These are phyloP conservation scores for Debaryomyces coudertii DNA, from an alignment of 1,139 yeast species.

Conservation along the genomic window DNA sequence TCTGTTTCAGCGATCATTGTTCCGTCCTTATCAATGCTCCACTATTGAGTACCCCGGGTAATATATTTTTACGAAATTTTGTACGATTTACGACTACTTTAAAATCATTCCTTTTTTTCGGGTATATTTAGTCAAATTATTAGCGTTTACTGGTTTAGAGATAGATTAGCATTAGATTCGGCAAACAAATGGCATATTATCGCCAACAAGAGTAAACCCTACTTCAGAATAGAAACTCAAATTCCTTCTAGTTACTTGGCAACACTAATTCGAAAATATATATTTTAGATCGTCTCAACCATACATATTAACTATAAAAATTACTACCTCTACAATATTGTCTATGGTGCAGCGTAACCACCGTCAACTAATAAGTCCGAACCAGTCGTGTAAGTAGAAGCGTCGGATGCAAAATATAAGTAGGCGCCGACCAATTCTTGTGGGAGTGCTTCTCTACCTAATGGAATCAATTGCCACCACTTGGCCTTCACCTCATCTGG, in stretches of 20 bases:
- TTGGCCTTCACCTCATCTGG: constrained; percentile 36
- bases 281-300: background rate
- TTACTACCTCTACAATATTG: background rate
- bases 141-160: too few species aligned
- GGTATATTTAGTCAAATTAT: too few species aligned
- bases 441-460: constrained; percentile 79
- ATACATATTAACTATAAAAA: background rate
- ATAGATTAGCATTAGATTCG: too few species aligned
- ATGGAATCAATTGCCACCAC: constrained; percentile 61
- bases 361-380: constrained; percentile 85
- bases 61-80: background rate
- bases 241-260: too few species aligned
- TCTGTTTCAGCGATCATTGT: background rate
- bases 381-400: constrained; percentile 82
- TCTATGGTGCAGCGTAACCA: constrained; percentile 61
- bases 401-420: constrained; percentile 79
- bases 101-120: too few species aligned
- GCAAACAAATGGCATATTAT: too few species aligned
- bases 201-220: too few species aligned
- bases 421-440: constrained; percentile 84
- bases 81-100: too few species aligned
- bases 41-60: background rate
- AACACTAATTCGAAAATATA: background rate
- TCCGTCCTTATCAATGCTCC: background rate
- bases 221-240: too few species aligned